Base-by-base conservation (phyloP, 2,329 filamentous ascomycete genomes). In the Magnaporthiopsis rhizophila region DNA sequence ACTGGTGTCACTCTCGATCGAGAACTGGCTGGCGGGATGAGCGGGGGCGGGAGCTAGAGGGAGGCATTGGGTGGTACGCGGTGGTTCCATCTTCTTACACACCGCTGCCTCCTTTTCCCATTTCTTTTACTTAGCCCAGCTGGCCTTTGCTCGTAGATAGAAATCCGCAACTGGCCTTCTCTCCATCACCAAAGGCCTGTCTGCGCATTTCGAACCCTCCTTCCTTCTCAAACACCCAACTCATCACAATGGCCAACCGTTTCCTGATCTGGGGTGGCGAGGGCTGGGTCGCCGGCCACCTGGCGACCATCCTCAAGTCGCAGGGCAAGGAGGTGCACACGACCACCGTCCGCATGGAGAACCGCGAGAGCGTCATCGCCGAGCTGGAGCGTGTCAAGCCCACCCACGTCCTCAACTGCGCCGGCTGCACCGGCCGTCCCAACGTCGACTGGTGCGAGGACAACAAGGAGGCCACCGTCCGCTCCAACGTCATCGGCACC, bases 391-490 rank as follows among this genome's bases (percentile, higher is more conserved):
- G 77, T 62, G 75, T 86, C 73, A 83, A 83, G 74, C 87, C 87
- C 28, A 89, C 86, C 3, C 86, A 89, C 71, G 86, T 89, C 64
- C 76, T 89, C 62, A 89, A 89, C 74, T 84, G 82, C 66, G 87
- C 87, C 61, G 87, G 86, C 66, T 85, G 82, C 71, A 89, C 86
- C 3, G 87, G 87, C 62, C 80, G 85, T 30, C 86, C 86, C 67
- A 89, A 89, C 68, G 86, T 89, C 72, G 87, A 89, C 75, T 89
- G 86, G 86, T 89, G 87, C 70, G 87, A 90, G 76, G 84, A 87
- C 71, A 83, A 89, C 78, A 87, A 84, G 75, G 83, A 87, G 74
- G 83, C 84, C 64, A 89, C 87, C 8, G 83, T 89, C 71, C 81
- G 86, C 65, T 87, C 83, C 72, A 90, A 90, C 71, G 86, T 86